These are phyloP conservation scores for Podila verticillata DNA, from an alignment of 192 early-diverging fungal species.

Conservation along the genomic window DNA sequence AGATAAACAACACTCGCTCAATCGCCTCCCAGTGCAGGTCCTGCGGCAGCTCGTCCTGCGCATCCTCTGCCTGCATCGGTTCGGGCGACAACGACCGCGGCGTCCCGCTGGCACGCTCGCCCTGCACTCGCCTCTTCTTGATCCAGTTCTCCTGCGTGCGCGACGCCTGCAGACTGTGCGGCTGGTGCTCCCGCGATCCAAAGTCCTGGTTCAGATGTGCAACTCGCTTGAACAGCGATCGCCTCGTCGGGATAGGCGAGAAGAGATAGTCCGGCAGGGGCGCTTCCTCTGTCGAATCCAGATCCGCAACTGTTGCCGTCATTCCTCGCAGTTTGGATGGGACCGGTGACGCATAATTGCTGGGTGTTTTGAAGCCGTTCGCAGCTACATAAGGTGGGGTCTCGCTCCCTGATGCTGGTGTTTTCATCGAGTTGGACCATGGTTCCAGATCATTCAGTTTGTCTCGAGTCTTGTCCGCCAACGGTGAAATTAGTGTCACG, in stretches of 20 bases:
- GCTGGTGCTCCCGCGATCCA: constrained; percentile 58
- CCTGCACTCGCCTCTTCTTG: constrained; percentile 11
- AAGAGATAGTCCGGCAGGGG: constrained; percentile 35
- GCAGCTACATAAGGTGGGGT: constrained; percentile 13
- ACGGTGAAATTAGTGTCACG: constrained; percentile 37
- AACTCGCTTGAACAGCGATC: constrained; percentile 71
- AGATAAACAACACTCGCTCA: constrained; percentile 81
- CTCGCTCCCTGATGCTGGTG: constrained; percentile 9
- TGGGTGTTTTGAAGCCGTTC: constrained; percentile 20
- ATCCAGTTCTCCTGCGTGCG: constrained; percentile 23
- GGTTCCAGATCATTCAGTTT: neutral
- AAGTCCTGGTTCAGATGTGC: constrained; percentile 73
- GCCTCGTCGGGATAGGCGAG: constrained; percentile 56
- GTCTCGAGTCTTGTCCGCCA: constrained; percentile 6
- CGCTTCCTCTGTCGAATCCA: constrained; percentile 8
- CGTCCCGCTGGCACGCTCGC: constrained; percentile 12
- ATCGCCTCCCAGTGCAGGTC: constrained; percentile 85
- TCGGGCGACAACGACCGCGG: constrained; percentile 11
- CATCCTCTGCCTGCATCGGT: neutral
- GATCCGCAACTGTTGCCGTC: constrained; percentile 1
- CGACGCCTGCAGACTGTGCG: constrained; percentile 26
- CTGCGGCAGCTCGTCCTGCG: constrained; percentile 22
- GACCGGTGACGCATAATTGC: constrained; percentile 17
- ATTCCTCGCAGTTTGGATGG: constrained; percentile 23
- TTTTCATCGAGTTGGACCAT: neutral